phyloP scores from a whole-genome alignment of 805 yeast species.

The Pichia eremophila region DNA sequence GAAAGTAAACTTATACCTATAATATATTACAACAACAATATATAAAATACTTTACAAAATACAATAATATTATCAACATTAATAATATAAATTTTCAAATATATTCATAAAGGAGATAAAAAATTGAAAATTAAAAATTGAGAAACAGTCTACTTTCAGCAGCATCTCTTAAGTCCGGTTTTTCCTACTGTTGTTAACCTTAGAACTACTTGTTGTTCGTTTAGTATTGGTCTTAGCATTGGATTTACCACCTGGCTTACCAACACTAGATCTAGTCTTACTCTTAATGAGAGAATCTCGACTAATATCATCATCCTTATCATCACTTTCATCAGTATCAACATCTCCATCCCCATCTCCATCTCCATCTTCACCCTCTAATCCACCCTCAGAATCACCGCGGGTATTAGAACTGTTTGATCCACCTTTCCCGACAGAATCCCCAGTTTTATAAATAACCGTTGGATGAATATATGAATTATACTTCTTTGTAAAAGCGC shows the following conservation, averaged over 20 bases:
- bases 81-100: no score
- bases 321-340: constrained; percentile 30
- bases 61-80: no score
- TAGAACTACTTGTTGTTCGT: no score
- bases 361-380: constrained; percentile 45
- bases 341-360: constrained; percentile 30
- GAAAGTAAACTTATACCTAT: no score
- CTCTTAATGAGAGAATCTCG: constrained; percentile 56
- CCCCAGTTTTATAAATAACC: constrained; percentile 70
- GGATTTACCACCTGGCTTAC: constrained; percentile 21
- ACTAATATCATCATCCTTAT: constrained; percentile 34
- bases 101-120: no score
- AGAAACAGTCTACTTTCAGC: no score
- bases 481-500: constrained; percentile 81
- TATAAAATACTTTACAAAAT: no score
- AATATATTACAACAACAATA: no score
- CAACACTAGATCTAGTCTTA: neutral
- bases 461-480: constrained; percentile 73
- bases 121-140: no score
- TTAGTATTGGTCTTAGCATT: constrained; percentile 3
- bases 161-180: no score
- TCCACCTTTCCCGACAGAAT: constrained; percentile 36
- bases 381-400: constrained; percentile 46
- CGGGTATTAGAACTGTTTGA: neutral
- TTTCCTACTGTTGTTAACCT: no score